phyloP scores from a whole-genome alignment of 768 basidiomycete species.

The Mrakia hoshinonis region DNA sequence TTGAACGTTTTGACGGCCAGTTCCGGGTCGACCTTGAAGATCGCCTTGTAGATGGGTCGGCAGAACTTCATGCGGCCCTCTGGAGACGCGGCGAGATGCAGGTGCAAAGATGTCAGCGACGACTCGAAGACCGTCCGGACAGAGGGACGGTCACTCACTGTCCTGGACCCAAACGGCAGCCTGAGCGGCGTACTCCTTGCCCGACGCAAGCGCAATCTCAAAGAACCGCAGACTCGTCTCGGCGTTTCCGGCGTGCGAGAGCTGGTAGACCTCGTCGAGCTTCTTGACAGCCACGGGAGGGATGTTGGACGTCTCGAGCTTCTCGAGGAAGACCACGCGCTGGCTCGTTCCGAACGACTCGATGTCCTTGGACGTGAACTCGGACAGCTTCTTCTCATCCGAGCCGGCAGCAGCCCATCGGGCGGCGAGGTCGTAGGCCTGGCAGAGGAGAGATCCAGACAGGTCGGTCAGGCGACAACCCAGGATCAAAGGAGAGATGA shows the following conservation, averaged over 20 bases:
- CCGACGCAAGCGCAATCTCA: conserved; percentile 29
- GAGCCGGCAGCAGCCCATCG: conserved; percentile 61
- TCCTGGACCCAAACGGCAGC: conserved; percentile 40
- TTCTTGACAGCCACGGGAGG: conserved; percentile 1
- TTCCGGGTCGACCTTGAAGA: conserved; percentile 38
- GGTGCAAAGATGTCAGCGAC: too few species aligned
- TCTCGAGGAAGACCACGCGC: conserved; percentile 79
- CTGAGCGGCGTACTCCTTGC: conserved; percentile 37
- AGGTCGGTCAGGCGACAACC: not conserved
- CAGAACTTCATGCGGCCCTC: conserved; percentile 42
- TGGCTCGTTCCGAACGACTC: conserved; percentile 63
- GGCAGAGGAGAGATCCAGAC: not conserved
- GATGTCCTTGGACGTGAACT: conserved; percentile 57
- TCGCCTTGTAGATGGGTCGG: conserved; percentile 37
- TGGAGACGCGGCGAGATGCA: too few species aligned
- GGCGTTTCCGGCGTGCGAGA: conserved; percentile 7
- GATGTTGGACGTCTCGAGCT: conserved; percentile 41
- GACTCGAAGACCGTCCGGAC: too few species aligned
- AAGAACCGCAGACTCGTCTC: conserved; percentile 23
- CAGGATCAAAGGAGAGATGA: not conserved
- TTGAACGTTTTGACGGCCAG: conserved; percentile 42
- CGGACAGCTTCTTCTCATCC: conserved; percentile 43
- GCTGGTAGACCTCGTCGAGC: conserved; percentile 21
- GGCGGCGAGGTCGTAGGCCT: conserved; percentile 56
- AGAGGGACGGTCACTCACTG: conserved; percentile 5